A percentile compares a stretch with the other conserved stretches of the same genome.
phyloP scores from a whole-genome alignment of 1,284 basidiomycete species.

The Phenoliferia sp. region DNA sequence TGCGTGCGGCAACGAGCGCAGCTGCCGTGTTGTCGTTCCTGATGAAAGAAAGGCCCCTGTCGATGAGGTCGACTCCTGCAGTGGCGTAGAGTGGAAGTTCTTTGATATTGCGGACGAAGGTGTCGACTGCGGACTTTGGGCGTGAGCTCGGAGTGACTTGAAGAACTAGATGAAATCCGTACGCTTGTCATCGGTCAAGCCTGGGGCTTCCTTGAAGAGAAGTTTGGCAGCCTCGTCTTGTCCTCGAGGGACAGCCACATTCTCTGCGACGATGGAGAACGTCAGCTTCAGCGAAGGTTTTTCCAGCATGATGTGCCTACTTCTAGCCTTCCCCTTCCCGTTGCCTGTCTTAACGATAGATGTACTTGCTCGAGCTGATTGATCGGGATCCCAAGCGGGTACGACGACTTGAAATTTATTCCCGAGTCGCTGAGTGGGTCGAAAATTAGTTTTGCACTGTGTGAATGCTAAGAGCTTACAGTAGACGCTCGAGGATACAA shows the following conservation, averaged over 20 bases:
- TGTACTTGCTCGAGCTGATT: conserved; percentile 11
- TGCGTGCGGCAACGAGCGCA: conserved; percentile 16
- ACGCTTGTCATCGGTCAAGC: conserved; percentile 9
- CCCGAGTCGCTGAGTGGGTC: conserved; percentile 29
- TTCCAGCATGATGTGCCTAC: background rate
- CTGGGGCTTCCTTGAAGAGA: conserved; percentile 7
- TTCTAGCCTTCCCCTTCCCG: background rate
- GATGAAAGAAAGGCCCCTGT: conserved; percentile 22
- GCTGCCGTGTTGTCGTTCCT: conserved; percentile 14
- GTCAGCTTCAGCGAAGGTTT: background rate
- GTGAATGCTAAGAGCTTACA: conserved; percentile 4
- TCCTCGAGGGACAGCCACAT: conserved; percentile 5
- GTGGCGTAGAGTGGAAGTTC: conserved; percentile 17
- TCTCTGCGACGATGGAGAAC: background rate
- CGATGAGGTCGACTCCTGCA: conserved; percentile 30
- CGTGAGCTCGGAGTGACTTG: background rate
- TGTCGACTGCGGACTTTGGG: conserved; percentile 6
- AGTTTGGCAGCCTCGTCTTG: conserved; percentile 13
- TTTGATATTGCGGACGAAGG: conserved; percentile 15
- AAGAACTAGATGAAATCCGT: background rate
- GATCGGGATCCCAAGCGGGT: conserved; percentile 25
- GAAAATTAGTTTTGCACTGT: background rate
- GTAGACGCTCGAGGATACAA: conserved; percentile 34
- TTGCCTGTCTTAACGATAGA: conserved; percentile 4
- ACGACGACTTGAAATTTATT: conserved; percentile 32